A percentile compares a stretch with the other conserved stretches of the same genome.
Conservation (phyloP, 768 basidiomycete species). For the Pleurotus pulmonarius region DNA sequence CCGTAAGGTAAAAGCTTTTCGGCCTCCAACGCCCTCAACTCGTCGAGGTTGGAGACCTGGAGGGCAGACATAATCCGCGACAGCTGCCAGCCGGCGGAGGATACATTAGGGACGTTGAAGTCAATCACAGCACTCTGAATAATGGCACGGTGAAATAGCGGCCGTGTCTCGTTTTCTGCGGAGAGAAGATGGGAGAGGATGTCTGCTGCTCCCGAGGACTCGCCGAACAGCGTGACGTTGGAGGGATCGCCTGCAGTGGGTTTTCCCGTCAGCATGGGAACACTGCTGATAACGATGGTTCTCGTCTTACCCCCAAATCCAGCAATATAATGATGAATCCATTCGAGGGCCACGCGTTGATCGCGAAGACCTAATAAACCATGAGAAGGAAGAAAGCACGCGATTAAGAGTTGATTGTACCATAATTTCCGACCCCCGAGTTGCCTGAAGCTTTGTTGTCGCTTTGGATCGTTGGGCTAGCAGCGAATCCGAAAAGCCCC, state of each 20-base stretch:
- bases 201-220: conserved; percentile 52
- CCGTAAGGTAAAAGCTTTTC: conserved; percentile 54
- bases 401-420: conserved; percentile 27
- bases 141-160: conserved; percentile 71
- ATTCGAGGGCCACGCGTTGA: conserved; percentile 61
- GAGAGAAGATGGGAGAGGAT: conserved; percentile 65
- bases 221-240: conserved; percentile 52
- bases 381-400: conserved; percentile 4
- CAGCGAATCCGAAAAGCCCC: conserved; percentile 76
- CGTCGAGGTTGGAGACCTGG: conserved; percentile 50
- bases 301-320: conserved; percentile 51
- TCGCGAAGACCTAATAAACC: conserved; percentile 50
- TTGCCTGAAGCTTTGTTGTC: conserved; percentile 66
- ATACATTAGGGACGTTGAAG: conserved; percentile 54
- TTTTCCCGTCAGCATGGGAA: background rate
- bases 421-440: conserved; percentile 76
- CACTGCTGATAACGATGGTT: background rate
- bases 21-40: conserved; percentile 56
- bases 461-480: conserved; percentile 57
- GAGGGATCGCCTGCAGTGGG: conserved; percentile 35
- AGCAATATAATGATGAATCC: conserved; percentile 55
- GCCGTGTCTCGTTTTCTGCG: conserved; percentile 49
- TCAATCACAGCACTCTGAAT: conserved; percentile 72
- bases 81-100: conserved; percentile 62
- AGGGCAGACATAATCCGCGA: conserved; percentile 59